Evolutionary conservation across 495 filamentous ascomycete genomes (phyloP).

Genomic region (Daldinia decipiens): DNA sequence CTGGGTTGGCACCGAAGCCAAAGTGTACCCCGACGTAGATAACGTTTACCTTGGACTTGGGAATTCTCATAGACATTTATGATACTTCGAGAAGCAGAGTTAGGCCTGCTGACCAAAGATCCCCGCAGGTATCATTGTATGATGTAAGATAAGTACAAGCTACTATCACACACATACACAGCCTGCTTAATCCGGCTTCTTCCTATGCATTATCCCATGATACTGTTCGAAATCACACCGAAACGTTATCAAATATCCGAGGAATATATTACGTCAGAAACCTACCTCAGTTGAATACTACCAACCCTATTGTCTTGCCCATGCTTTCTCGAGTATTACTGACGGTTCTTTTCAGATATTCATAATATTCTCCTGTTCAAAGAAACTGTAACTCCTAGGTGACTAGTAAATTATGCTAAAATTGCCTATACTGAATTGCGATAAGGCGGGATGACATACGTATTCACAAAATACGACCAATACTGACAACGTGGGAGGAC

Average conservation of each 20-base stretch:
- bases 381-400: background rate
- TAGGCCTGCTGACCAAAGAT: background rate
- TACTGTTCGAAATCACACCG: slow-evolving; percentile 23
- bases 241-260: slow-evolving; percentile 32
- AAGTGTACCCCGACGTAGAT: too few species aligned
- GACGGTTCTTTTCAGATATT: background rate
- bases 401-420: background rate
- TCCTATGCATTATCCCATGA: slow-evolving; percentile 32
- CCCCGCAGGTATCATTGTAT: background rate
- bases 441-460: slow-evolving; percentile 14
- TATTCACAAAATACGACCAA: slow-evolving; percentile 15
- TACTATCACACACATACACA: background rate
- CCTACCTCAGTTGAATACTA: background rate
- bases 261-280: slow-evolving; percentile 18
- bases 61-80: too few species aligned
- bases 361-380: background rate
- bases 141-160: background rate
- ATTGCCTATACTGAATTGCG: slow-evolving; percentile 15
- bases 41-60: too few species aligned
- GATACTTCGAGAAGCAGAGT: background rate
- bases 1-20: too few species aligned
- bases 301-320: background rate
- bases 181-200: slow-evolving; percentile 23
- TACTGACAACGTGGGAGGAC: slow-evolving; percentile 25
- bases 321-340: background rate